A percentile compares a stretch with the other conserved stretches of the same genome.
Conservation (phyloP, 225 moss, liverwort and hornwort genomes). For the Pseudisothecium myosuroides region DNA sequence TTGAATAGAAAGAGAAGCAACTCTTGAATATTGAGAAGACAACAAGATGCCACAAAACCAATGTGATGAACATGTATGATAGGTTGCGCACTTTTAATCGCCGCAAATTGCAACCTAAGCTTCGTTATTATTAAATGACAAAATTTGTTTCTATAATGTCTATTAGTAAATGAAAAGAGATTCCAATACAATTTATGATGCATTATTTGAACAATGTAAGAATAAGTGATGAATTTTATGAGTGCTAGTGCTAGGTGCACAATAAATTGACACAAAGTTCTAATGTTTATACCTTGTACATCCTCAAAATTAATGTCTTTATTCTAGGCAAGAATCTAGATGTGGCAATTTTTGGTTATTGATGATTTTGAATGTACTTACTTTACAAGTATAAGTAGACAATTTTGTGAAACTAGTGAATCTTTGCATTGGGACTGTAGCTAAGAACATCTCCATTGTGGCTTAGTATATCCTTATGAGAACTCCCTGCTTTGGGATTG, state of each 20-base stretch:
- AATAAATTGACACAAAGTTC: neutral
- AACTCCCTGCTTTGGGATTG: too few species aligned
- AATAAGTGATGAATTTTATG: neutral
- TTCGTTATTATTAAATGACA: neutral
- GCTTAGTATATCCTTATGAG: too few species aligned
- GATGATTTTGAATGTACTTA: neutral
- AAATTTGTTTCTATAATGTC: neutral
- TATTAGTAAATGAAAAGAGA: neutral
- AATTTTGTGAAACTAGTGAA: neutral
- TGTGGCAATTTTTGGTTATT: neutral
- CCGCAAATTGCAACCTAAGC: neutral
- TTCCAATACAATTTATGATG: neutral
- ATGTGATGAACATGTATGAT: fast-evolving
- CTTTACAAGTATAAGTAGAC: too few species aligned
- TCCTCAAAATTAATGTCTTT: neutral
- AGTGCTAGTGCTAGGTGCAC: neutral
- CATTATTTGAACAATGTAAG: neutral
- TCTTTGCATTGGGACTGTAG: neutral
- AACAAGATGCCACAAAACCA: neutral
- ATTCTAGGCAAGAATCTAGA: neutral
- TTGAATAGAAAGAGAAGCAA: neutral
- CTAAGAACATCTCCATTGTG: too few species aligned
- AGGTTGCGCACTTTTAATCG: neutral
- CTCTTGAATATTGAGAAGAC: neutral
- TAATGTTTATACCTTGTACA: neutral